Percentiles rank a stretch among this genome's conserved stretches.
phyloP scores from a whole-genome alignment of 2,329 filamentous ascomycete genomes.

The Aspergillus sclerotialis region DNA sequence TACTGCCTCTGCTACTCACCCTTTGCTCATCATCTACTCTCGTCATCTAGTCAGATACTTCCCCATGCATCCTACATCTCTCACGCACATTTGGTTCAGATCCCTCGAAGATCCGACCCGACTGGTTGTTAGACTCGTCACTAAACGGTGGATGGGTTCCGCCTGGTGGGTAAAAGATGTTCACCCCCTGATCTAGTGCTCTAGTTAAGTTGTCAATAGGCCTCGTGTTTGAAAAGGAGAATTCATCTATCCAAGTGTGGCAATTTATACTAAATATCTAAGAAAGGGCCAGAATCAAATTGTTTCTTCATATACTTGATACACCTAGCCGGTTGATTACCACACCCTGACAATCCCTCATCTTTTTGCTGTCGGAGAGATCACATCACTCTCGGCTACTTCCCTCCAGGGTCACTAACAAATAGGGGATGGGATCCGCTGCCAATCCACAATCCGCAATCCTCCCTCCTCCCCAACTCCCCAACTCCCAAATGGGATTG shows the following conservation, averaged over 20 bases:
- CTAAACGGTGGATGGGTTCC: slow-evolving; percentile 1
- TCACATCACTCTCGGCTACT: not conserved
- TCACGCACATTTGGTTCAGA: not conserved
- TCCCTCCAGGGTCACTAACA: not conserved
- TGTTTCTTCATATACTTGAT: not conserved
- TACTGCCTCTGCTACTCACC: not conserved
- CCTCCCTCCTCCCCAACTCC: slow-evolving; percentile 6
- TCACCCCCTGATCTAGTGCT: not conserved
- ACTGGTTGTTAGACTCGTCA: slow-evolving; percentile 1
- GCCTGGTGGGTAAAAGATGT: not conserved
- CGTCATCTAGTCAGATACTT: not conserved
- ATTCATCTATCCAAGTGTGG: not conserved
- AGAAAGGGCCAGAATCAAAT: not conserved
- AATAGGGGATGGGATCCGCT: slow-evolving; percentile 12
- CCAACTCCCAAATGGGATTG: slow-evolving; percentile 8
- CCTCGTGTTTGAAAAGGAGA: not conserved
- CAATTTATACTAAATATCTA: not conserved
- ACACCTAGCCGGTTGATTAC: not conserved
- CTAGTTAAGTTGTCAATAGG: not conserved
- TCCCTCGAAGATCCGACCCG: slow-evolving; percentile 1
- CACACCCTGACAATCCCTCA: too few relatives aligned
- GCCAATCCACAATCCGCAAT: not conserved
- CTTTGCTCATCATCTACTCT: not conserved
- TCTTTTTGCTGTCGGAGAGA: too few relatives aligned
- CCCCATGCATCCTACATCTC: not conserved